A percentile compares a stretch with the other conserved stretches of the same genome.
Evolutionary conservation across 331 rosid species (phyloP).

Genomic region (Arachis monticola): DNA sequence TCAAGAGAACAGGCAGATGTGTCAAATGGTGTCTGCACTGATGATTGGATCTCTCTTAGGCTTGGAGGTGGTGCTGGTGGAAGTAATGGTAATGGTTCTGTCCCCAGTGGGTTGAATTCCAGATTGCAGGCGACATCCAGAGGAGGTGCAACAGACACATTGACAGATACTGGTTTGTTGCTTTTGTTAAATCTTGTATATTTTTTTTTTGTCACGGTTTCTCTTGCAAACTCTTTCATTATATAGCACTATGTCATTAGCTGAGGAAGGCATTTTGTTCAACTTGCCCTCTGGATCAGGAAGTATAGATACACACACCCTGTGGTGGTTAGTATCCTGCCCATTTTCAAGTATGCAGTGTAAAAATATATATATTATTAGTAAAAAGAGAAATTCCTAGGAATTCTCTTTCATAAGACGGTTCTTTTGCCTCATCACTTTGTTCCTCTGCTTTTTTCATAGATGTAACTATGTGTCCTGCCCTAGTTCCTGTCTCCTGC

Average conservation of each 20-base stretch:
- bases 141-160: constrained; percentile 58
- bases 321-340: constrained; percentile 22
- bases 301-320: neutral
- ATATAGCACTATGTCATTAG: neutral
- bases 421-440: constrained; percentile 3
- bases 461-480: neutral
- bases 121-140: constrained; percentile 62
- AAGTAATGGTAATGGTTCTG: constrained; percentile 55
- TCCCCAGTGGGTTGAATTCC: constrained; percentile 61
- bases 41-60: constrained; percentile 94
- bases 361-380: too few species aligned
- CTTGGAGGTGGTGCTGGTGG: constrained; percentile 82
- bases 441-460: neutral
- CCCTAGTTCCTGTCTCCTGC: neutral
- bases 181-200: constrained; percentile 31
- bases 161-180: constrained; percentile 77
- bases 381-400: neutral
- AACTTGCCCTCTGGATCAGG: neutral
- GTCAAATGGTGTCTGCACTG: constrained; percentile 80
- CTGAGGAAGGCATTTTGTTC: neutral
- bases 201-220: neutral
- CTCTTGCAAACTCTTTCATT: constrained; percentile 1
- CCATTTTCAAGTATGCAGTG: constrained; percentile 5
- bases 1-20: constrained; percentile 73
- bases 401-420: neutral